Evolutionary conservation across 1,284 basidiomycete genomes (phyloP), one percentile per base, ranked within the genome.

Genomic region (Salmacisia buchloeana): DNA sequence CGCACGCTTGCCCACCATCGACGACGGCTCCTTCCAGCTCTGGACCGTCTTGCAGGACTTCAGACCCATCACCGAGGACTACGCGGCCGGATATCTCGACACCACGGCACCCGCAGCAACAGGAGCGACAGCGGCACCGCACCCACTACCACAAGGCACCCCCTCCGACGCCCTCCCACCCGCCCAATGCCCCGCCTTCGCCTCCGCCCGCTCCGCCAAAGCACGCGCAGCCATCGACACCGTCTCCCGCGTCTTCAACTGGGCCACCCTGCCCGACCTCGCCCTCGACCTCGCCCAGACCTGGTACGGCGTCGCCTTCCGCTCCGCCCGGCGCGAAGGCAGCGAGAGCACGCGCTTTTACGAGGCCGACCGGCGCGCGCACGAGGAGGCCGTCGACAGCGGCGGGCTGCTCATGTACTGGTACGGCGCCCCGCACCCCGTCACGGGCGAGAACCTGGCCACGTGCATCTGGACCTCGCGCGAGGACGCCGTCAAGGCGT

Each of bases 251-350:
- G n/a, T 67, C 59, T 74, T 76, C 68, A 74, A 74, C 61, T 76
- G 74, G 74, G 45, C 46, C 13, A 13, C 39, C 12, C 67, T 75
- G 3, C 63, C 67, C 6, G 2, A 38, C 2, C 65, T 73, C 3
- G 65, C 69, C 2, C 2, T 49, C 0, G 31, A 60, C n/a, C 18
- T 58, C 43, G 52, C 63, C 7, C 41, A 57, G 25, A 61, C 43
- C 0, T 76, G 73, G 73, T 76, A 76, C 64, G 75, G 75, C 25
- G 75, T 76, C 34, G 59, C 69, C 35, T 76, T 76, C 64, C 68
- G 69, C n/a, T 72, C 70, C 0, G 49, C 65, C 12, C 69, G 75
- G 9, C 62, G 59, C 39, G 23, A 60, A 4, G 69, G 66, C 10
- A 68, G 67, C 2, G 67, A 70, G 39, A 68, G 62, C 25, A 21